A percentile compares a stretch with the other conserved stretches of the same genome.
Conservation (phyloP, 176 grass and related monocot genomes). For the Echinochloa phyllopogon region DNA sequence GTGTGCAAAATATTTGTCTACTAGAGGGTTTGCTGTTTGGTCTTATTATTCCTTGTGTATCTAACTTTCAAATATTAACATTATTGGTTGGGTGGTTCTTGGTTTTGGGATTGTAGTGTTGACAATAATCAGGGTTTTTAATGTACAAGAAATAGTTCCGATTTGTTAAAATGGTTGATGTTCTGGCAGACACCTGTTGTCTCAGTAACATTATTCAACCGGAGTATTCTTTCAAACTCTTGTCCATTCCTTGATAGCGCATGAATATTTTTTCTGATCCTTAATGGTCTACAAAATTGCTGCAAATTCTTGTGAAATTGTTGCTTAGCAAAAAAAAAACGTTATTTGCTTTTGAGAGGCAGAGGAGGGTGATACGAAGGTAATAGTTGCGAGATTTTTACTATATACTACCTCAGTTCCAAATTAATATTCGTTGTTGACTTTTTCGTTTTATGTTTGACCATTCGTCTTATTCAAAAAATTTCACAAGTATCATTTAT, state of each 20-base stretch:
- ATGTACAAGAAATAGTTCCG: conserved; percentile 29
- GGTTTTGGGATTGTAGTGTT: conserved; percentile 27
- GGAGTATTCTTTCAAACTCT: conserved; percentile 7
- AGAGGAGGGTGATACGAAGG: not conserved
- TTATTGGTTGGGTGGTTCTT: conserved; percentile 46
- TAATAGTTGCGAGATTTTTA: not conserved
- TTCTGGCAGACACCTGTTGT: conserved; percentile 5
- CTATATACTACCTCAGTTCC: no score
- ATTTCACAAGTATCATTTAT: no score
- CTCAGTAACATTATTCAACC: conserved; percentile 29
- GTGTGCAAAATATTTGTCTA: conserved; percentile 1
- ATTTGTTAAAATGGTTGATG: conserved; percentile 25
- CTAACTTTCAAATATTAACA: conserved; percentile 46
- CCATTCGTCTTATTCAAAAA: no score
- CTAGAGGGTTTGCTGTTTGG: conserved; percentile 35
- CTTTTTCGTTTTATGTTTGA: no score
- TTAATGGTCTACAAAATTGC: not conserved
- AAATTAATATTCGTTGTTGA: no score
- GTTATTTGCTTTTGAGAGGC: no score
- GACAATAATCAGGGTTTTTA: conserved; percentile 39
- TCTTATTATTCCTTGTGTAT: conserved; percentile 50
- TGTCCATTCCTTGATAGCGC: not conserved
- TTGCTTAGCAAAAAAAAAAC: no score
- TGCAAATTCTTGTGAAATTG: not conserved
- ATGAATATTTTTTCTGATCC: not conserved